phyloP scores from a whole-genome alignment of 768 basidiomycete genomes.

The Tylopilus subfusipes region DNA sequence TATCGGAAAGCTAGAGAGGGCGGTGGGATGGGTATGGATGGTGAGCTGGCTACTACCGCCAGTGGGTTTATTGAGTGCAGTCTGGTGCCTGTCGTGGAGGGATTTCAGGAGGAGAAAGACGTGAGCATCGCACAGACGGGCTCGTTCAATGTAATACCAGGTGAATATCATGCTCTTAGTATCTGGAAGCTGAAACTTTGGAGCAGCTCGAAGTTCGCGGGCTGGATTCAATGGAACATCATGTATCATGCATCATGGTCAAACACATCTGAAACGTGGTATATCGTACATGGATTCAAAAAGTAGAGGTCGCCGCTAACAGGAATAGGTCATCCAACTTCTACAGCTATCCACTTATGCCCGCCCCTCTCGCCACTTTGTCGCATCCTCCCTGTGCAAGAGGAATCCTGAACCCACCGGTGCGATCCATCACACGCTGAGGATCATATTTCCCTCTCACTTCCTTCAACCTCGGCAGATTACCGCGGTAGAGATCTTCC shows the following conservation, averaged over 20 bases:
- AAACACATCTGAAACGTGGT: too few relatives aligned
- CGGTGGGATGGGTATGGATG: conserved; percentile 56
- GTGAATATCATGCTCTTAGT: neutral
- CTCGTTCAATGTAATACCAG: neutral
- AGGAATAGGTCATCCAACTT: neutral
- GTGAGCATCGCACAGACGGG: neutral
- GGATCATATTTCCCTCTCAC: neutral
- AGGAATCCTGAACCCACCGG: conserved; percentile 1
- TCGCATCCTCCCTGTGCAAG: neutral
- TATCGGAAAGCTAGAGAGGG: conserved; percentile 40
- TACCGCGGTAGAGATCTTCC: conserved; percentile 10
- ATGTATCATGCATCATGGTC: too few relatives aligned
- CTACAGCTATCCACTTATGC: neutral
- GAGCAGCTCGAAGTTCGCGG: too few relatives aligned
- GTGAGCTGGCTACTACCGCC: conserved; percentile 64
- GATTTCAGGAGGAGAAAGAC: conserved; percentile 21
- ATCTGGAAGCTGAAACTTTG: neutral
- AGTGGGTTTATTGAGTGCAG: conserved; percentile 44
- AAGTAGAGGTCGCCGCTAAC: neutral
- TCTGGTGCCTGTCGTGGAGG: conserved; percentile 38
- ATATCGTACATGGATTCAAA: neutral
- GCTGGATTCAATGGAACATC: neutral
- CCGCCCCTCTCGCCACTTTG: neutral
- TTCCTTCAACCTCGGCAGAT: neutral
- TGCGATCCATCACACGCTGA: neutral